These are phyloP conservation scores for Dioszegia crocea DNA, from an alignment of 768 basidiomycete genomes.

Conservation along the genomic window DNA sequence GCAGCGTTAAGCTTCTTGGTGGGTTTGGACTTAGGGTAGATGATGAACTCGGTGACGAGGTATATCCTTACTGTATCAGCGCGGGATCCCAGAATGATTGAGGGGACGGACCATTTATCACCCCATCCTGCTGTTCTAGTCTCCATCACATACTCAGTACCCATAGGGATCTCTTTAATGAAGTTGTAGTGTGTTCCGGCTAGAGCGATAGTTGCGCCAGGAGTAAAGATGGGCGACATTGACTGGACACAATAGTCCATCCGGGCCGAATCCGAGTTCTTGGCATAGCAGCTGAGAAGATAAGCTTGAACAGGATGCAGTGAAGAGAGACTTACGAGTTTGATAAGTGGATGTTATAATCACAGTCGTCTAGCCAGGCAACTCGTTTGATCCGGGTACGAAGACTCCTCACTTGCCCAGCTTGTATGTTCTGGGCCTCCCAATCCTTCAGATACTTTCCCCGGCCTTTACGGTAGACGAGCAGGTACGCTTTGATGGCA, in stretches of 20 bases:
- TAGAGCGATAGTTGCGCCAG: conserved; percentile 33
- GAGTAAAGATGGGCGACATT: conserved; percentile 33
- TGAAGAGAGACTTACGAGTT: conserved; percentile 33
- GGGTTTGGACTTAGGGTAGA: conserved; percentile 37
- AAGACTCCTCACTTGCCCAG: conserved; percentile 24
- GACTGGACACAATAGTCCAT: conserved; percentile 37
- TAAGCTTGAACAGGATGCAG: not conserved
- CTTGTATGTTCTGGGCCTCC: conserved; percentile 9
- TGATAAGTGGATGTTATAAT: conserved; percentile 42
- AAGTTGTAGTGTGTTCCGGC: conserved; percentile 43
- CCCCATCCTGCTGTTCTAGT: conserved; percentile 47
- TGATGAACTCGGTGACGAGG: conserved; percentile 46
- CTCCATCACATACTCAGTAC: conserved; percentile 45
- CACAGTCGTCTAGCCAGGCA: conserved; percentile 41
- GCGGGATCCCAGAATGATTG: not conserved
- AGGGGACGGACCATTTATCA: conserved; percentile 45
- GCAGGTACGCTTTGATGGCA: conserved; percentile 29
- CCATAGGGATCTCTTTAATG: conserved; percentile 49
- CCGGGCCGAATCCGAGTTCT: conserved; percentile 30
- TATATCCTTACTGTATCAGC: conserved; percentile 36
- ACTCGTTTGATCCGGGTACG: conserved; percentile 20
- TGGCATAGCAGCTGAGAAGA: conserved; percentile 25
- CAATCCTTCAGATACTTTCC: conserved; percentile 33
- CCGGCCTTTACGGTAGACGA: conserved; percentile 27
- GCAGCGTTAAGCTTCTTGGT: not conserved